A percentile compares a stretch with the other conserved stretches of the same genome.
Evolutionary conservation across 768 basidiomycete species (phyloP).

Genomic region (Tephrocybe sp.): DNA sequence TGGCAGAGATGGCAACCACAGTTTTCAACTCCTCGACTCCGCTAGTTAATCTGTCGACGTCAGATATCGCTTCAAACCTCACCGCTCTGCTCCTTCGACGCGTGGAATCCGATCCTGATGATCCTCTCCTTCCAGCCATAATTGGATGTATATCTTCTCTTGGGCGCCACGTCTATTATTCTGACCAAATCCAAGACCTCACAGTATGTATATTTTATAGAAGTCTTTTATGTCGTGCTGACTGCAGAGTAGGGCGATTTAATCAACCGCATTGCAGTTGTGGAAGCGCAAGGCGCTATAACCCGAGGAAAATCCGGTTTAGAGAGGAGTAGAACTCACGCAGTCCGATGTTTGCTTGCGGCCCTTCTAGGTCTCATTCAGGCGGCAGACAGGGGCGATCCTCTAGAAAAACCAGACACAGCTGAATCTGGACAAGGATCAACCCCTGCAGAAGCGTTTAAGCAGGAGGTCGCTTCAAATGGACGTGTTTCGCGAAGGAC

Average conservation of each 20-base stretch:
- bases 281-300: constrained; percentile 65
- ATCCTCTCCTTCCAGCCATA: constrained; percentile 63
- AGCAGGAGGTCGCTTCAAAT: constrained; percentile 25
- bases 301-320: constrained; percentile 33
- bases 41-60: constrained; percentile 87
- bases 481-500: constrained; percentile 56
- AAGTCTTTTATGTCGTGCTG: not conserved
- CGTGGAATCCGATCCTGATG: constrained; percentile 58
- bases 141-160: constrained; percentile 82
- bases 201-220: constrained; percentile 40
- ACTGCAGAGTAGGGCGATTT: constrained; percentile 58
- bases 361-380: constrained; percentile 70
- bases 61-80: constrained; percentile 82
- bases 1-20: constrained; percentile 78
- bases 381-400: constrained; percentile 54
- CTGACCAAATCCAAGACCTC: constrained; percentile 93
- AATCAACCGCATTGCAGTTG: constrained; percentile 66
- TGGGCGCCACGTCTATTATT: constrained; percentile 91
- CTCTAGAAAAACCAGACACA: constrained; percentile 16
- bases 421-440: constrained; percentile 6
- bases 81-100: constrained; percentile 73
- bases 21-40: constrained; percentile 83
- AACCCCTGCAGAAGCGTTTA: constrained; percentile 26
- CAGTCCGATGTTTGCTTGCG: constrained; percentile 69
- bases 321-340: constrained; percentile 51